Evolutionary conservation across 2,329 filamentous ascomycete species (phyloP).

Genomic region (Ascosphaera acerosa): DNA sequence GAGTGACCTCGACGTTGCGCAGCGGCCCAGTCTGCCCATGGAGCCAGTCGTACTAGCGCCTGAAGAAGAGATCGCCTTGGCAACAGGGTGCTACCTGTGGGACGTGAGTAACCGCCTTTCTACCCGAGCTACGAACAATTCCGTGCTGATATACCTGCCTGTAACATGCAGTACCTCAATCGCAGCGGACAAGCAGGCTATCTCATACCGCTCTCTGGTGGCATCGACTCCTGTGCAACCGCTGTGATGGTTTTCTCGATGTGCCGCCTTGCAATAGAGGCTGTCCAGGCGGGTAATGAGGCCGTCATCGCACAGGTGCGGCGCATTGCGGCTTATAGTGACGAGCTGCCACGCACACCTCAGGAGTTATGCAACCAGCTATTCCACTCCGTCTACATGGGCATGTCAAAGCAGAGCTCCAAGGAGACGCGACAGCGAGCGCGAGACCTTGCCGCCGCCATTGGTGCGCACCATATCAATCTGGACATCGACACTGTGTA

Average conservation of each 20-base stretch:
- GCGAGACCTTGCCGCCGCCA: slow-evolving; percentile 28
- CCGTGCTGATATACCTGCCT: too few species aligned
- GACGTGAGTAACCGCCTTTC: slow-evolving; percentile 4
- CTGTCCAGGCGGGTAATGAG: slow-evolving; percentile 8
- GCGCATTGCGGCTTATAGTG: slow-evolving; percentile 16
- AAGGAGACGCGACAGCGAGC: slow-evolving; percentile 40
- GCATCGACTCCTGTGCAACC: slow-evolving; percentile 12
- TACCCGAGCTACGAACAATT: too few species aligned
- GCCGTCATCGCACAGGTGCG: slow-evolving; percentile 9
- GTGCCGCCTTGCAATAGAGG: slow-evolving; percentile 10
- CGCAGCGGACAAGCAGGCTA: slow-evolving; percentile 8
- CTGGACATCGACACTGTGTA: slow-evolving; percentile 45
- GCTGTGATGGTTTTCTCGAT: slow-evolving; percentile 13
- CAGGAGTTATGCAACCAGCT: slow-evolving; percentile 31
- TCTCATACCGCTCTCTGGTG: slow-evolving; percentile 12
- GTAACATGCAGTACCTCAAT: neutral
- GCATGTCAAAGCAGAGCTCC: slow-evolving; percentile 37
- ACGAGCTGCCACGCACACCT: slow-evolving; percentile 26
- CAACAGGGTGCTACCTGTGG: slow-evolving; percentile 10
- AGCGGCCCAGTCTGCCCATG: slow-evolving; percentile 5
- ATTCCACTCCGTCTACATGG: slow-evolving; percentile 42
- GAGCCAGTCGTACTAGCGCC: slow-evolving; percentile 6
- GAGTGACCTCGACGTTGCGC: slow-evolving; percentile 4
- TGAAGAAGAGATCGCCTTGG: slow-evolving; percentile 10
- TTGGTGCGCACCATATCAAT: slow-evolving; percentile 45